These are phyloP conservation scores for Trametes maxima DNA, from an alignment of 768 basidiomycete species.

Conservation along the genomic window DNA sequence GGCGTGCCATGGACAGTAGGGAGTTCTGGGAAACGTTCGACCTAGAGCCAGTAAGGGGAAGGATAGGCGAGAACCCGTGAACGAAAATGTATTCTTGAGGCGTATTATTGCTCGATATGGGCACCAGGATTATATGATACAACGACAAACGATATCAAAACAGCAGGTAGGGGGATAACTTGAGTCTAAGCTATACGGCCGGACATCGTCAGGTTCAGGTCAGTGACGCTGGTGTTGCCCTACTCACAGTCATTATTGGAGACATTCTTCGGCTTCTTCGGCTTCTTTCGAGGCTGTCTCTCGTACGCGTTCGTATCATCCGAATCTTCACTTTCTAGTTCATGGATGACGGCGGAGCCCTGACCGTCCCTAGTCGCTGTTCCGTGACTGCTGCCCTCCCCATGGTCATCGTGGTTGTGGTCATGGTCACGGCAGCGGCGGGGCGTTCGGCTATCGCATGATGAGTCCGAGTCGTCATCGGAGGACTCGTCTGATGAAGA, in stretches of 20 bases:
- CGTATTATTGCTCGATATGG: too few relatives aligned
- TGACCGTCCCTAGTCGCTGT: conserved; percentile 19
- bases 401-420: conserved; percentile 22
- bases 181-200: neutral
- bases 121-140: neutral
- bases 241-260: conserved; percentile 3
- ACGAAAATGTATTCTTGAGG: neutral
- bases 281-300: conserved; percentile 31
- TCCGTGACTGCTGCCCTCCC: conserved; percentile 17
- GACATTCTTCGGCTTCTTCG: conserved; percentile 24
- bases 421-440: conserved; percentile 14
- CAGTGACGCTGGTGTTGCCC: too few relatives aligned
- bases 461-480: conserved; percentile 47
- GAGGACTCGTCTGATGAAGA: conserved; percentile 65
- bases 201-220: neutral
- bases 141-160: neutral
- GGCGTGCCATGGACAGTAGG: conserved; percentile 57
- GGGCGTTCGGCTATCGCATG: conserved; percentile 18
- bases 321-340: conserved; percentile 24
- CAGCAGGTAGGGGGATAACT: neutral
- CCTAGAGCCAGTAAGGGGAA: conserved; percentile 45
- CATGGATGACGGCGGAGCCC: conserved; percentile 29
- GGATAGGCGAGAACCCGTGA: conserved; percentile 24
- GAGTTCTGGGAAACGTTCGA: conserved; percentile 61
- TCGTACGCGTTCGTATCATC: conserved; percentile 41